Evolutionary conservation across 2,329 filamentous ascomycete species (phyloP), one percentile per base, ranked within the genome.

Genomic region (Xylariaceae sp.): DNA sequence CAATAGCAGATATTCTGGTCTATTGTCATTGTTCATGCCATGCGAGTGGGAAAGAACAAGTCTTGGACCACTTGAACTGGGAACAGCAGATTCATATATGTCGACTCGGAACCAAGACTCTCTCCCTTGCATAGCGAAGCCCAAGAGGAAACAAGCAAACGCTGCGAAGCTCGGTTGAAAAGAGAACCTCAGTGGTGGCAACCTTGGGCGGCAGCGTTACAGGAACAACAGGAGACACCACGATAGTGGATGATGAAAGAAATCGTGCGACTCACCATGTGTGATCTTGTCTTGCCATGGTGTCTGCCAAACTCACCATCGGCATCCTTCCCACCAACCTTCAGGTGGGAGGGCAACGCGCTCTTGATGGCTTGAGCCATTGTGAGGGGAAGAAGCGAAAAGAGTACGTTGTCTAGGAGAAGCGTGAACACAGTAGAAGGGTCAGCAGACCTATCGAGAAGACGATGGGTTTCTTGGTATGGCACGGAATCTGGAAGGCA

Each of bases 301-400:
- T 87, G 85, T 62, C 81, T 80, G 53, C 73, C 68, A 50, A 79
- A 73, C 50, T 68, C 69, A 48, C 59, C 58, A 46, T 70, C 68
- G 34, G 63, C 66, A 46, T 65, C 71, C 53, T 56, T 56, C 35
- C 56, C 68, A 44, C 51, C 53, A 21, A 59, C 57, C 76, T 88
- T 90, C 57, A 96, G 76, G 73, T 94, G 90, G 30, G 85, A 74
- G 50, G 89, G 88, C 55, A 96, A 71, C 50, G 86, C 85, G 67
- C 78, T 81, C 71, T 78, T 88, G 55, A 81, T 70, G 54, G 71
- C 70, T 59, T 78, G 73, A 50, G 85, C 81, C 84, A 90, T 90
- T 31, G 41, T 42, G 34, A 21, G 36, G 27, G 35, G 34, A 39
- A 27, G 26, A 38, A 31, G 36, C 31, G 18, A 34, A 29, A 24